Base-by-base conservation (phyloP, 306 rosid genomes). In the Quercus ilex region DNA sequence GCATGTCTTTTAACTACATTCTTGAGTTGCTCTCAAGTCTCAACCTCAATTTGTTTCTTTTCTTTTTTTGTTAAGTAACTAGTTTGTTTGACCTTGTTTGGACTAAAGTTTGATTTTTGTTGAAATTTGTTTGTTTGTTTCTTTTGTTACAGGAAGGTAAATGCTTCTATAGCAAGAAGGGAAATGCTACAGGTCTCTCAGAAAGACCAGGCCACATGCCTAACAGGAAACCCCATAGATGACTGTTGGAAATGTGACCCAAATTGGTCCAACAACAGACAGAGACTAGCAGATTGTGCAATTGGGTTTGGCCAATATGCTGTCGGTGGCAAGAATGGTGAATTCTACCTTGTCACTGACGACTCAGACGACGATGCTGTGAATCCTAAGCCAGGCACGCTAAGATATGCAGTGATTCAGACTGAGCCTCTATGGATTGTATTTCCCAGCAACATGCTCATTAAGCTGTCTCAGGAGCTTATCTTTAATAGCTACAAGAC, bases 201-300 rank as follows among this genome's bases (percentile, higher is more conserved):
- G 68, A 80, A 71, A 63, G 87, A 83, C 12, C 78, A 79, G 14
- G 56, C 88, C 20, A 52, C 93, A 13, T 95, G 99, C 74, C 75
- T 82, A 49, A 95, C 98, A 1, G 99, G 99, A 0, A 95, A 95
- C 84, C 99, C 99, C 4, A 91, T 95, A 0, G 99, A 95, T 55
- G 99, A 95, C 79, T 95, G 99, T 80, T 95, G 99, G 99, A 95
- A 93, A 91, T 95, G 99, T 68, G 99, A 95, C 85, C 94, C 93
- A 12, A 86, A 93, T 14, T 95, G 99, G 99, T 88, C 99, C 6
- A 95, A 88, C 83, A 87, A 93, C 72, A 78, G 99, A 2, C 98
- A 93, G 77, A 78, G 96, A 28, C 79, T 95, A 13, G 99, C 99
- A 0, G 99, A 95, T 2, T 95, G 99, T 73, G 97, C 81, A 3